Evolutionary conservation across 1,139 yeast genomes (phyloP), one percentile per base, ranked within the genome.

Genomic region (Eremothecium sinecaudum): DNA sequence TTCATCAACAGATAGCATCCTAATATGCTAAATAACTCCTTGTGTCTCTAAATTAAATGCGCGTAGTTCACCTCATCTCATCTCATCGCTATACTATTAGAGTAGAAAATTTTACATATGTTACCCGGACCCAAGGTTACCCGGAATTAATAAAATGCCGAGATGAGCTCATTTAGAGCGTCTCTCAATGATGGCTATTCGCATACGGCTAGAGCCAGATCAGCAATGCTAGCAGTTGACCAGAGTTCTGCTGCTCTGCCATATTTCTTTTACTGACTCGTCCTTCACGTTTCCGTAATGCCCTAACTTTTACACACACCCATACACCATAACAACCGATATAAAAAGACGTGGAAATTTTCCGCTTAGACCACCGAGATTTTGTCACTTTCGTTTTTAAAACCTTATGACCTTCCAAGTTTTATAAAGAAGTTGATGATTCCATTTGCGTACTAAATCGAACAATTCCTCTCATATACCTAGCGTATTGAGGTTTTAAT

Each of bases 321-420:
- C 28, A 24, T 14, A 24, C 28, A 24, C 28, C 28, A 24, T 15
- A 24, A n/a, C 4, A 4, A 4, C n/a, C 28, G 5, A n/a, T 12
- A 4, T 24, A 24, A n/a, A 4, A 12, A 24, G 13, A 24, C 13
- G 13, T n/a, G n/a, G n/a, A n/a, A n/a, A n/a, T n/a, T n/a, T n/a
- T n/a, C n/a, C n/a, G n/a, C n/a, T n/a, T 15, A 10, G 12, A 10
- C 6, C 16, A 4, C n/a, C 10, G 28, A 24, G 28, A n/a, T 17
- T 18, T 35, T 20, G 16, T 17, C 6, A 20, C 16, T 22, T 13
- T 23, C 27, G 30, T 44, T 44, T 14, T 33, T 43, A 38, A 14
- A 35, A 28, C 41, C 50, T 44, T 47, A 51, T 55, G 53, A 53
- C 57, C 60, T 54, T 55, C 59, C 60, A 54, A 54, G 59, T 54